Evolutionary conservation across 1,139 yeast species (phyloP).

Genomic region (Debaryomyces nepalensis): DNA sequence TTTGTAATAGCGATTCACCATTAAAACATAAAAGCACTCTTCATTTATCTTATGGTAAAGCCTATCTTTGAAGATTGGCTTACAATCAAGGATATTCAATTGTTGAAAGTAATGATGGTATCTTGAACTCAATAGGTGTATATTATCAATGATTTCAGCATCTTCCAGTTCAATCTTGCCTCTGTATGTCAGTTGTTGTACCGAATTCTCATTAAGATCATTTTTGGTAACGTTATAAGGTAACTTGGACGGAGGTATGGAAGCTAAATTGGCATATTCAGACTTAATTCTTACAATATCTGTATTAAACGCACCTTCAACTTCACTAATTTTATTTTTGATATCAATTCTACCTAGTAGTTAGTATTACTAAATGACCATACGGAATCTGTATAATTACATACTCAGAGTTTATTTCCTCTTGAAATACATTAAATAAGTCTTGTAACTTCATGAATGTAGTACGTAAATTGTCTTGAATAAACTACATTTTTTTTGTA

Average conservation of each 20-base stretch:
- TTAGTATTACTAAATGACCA: constrained; percentile 7
- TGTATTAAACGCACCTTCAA: constrained; percentile 15
- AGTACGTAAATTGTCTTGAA: too few relatives aligned
- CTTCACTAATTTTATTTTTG: constrained; percentile 10
- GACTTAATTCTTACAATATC: constrained; percentile 9
- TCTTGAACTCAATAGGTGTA: constrained; percentile 10
- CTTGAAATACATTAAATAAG: constrained; percentile 13
- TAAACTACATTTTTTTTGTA: too few relatives aligned
- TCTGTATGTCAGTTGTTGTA: too few relatives aligned
- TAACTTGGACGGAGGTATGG: constrained; percentile 8
- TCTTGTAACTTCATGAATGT: constrained; percentile 11
- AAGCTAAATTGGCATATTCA: constrained; percentile 9
- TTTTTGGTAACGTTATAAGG: constrained; percentile 4
- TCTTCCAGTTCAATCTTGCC: not conserved
- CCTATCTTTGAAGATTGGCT: constrained; percentile 26
- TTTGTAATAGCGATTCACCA: constrained; percentile 26
- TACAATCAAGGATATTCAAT: constrained; percentile 20
- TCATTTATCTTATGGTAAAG: constrained; percentile 25
- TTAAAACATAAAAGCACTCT: constrained; percentile 26
- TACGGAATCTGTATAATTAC: constrained; percentile 1
- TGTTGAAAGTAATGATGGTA: constrained; percentile 11
- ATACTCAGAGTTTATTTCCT: constrained; percentile 16
- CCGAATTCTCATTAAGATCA: too few relatives aligned
- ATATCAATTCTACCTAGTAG: constrained; percentile 7
- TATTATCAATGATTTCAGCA: constrained; percentile 5